A percentile compares a stretch with the other conserved stretches of the same genome.
phyloP scores from a whole-genome alignment of 164 flowering plant genomes.

The Vitis riparia region DNA sequence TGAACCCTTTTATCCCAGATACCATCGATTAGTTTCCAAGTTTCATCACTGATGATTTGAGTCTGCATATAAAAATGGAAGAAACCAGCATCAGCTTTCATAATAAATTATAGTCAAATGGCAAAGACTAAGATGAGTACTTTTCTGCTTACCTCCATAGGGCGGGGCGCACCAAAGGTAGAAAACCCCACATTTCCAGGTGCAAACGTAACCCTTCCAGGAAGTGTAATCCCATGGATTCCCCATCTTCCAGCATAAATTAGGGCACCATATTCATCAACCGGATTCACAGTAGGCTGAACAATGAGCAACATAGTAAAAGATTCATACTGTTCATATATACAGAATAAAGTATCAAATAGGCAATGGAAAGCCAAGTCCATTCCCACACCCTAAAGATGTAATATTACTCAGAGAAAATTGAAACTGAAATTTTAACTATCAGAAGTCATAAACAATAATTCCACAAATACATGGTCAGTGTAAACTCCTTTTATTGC shows the following conservation, averaged over 20 bases:
- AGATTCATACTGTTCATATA: background rate
- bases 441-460: too few species aligned
- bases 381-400: background rate
- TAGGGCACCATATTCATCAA: constrained; percentile 93
- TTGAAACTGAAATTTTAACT: too few species aligned
- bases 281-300: constrained; percentile 65
- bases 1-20: constrained; percentile 81
- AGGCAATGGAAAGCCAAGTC: background rate
- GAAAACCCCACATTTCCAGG: constrained; percentile 91
- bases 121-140: background rate
- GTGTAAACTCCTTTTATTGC: too few species aligned
- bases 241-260: constrained; percentile 95
- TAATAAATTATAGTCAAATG: background rate
- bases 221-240: constrained; percentile 77
- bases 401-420: too few species aligned
- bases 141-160: constrained; percentile 61
- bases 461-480: too few species aligned
- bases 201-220: constrained; percentile 91
- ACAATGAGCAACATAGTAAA: constrained; percentile 12
- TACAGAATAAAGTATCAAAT: background rate
- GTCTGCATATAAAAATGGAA: constrained; percentile 48
- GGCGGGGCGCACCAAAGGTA: constrained; percentile 97
- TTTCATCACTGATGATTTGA: constrained; percentile 80
- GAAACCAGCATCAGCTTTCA: background rate
- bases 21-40: constrained; percentile 86